phyloP scores from a whole-genome alignment of 441 rosid species.

The Kokia cookei region DNA sequence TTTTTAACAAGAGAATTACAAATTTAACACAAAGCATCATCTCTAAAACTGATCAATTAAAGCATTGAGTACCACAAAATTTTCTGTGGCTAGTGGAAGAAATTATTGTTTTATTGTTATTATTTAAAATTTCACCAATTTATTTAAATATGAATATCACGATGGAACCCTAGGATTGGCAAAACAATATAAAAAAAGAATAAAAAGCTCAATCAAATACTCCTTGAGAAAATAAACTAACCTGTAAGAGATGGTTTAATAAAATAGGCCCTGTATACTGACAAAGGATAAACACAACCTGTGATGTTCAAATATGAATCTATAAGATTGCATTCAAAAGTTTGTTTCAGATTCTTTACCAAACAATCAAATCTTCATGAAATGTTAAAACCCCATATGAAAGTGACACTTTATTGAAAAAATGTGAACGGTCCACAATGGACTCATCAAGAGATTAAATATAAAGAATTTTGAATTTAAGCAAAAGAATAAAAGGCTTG shows the following conservation, averaged over 20 bases:
- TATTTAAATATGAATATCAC: neutral
- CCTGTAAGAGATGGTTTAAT: constrained; percentile 76
- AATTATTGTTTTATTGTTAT: neutral
- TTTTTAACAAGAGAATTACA: neutral
- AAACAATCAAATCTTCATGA: neutral
- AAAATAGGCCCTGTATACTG: constrained; percentile 83
- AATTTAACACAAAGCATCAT: neutral
- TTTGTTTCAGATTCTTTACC: constrained; percentile 1
- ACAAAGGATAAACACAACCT: constrained; percentile 85
- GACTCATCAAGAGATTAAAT: neutral
- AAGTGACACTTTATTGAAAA: neutral
- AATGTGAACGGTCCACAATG: neutral
- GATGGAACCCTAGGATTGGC: neutral
- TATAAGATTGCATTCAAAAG: constrained; percentile 11
- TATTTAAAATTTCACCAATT: neutral
- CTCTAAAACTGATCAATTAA: neutral
- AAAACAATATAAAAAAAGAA: neutral
- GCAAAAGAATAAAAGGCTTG: neutral
- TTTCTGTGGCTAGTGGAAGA: neutral
- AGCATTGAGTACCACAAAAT: neutral
- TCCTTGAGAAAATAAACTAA: constrained; percentile 20
- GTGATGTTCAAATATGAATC: constrained; percentile 30
- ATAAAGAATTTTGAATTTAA: neutral
- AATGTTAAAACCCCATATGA: neutral
- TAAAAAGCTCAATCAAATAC: neutral